phyloP scores from a whole-genome alignment of 371 early-diverging fungal genomes.

The Batrachochytrium dendrobatidis region DNA sequence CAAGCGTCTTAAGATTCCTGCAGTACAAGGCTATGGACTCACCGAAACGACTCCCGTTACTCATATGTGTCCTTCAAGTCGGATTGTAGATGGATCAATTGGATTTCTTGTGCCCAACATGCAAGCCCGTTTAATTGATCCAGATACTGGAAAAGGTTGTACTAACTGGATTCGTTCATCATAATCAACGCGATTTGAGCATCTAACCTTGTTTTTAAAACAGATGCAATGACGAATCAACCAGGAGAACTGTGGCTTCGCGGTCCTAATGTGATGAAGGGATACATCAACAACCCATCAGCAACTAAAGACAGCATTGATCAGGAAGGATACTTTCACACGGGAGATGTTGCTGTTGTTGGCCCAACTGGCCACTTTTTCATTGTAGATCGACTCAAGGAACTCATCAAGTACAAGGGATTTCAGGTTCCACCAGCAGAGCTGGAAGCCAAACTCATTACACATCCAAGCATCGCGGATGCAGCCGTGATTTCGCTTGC shows the following conservation, averaged over 20 bases:
- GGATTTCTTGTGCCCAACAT: conserved; percentile 62
- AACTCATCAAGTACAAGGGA: conserved; percentile 54
- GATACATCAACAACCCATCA: conserved; percentile 65
- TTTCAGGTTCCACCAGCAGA: conserved; percentile 78
- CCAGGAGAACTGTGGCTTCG: conserved; percentile 86
- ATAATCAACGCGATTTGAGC: conserved; percentile 49
- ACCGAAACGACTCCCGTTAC: conserved; percentile 27
- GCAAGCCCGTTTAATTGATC: conserved; percentile 62
- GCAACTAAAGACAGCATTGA: conserved; percentile 64
- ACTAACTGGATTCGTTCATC: conserved; percentile 1
- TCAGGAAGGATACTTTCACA: conserved; percentile 56
- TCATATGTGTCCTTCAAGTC: not conserved
- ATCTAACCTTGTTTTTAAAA: conserved; percentile 29
- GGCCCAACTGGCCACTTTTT: conserved; percentile 51
- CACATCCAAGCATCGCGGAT: conserved; percentile 64
- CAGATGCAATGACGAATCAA: conserved; percentile 24
- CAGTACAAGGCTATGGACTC: conserved; percentile 55
- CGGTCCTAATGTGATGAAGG: conserved; percentile 68
- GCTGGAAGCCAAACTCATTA: conserved; percentile 69
- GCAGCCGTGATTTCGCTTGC: conserved; percentile 43
- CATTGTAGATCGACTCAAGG: conserved; percentile 43
- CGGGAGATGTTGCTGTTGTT: conserved; percentile 61
- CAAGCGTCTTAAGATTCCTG: conserved; percentile 42
- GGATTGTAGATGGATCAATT: conserved; percentile 52
- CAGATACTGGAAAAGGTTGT: conserved; percentile 23